A percentile compares a stretch with the other conserved stretches of the same genome.
These are phyloP conservation scores for Prunus mongolica DNA, from an alignment of 306 rosid species.

Conservation along the genomic window DNA sequence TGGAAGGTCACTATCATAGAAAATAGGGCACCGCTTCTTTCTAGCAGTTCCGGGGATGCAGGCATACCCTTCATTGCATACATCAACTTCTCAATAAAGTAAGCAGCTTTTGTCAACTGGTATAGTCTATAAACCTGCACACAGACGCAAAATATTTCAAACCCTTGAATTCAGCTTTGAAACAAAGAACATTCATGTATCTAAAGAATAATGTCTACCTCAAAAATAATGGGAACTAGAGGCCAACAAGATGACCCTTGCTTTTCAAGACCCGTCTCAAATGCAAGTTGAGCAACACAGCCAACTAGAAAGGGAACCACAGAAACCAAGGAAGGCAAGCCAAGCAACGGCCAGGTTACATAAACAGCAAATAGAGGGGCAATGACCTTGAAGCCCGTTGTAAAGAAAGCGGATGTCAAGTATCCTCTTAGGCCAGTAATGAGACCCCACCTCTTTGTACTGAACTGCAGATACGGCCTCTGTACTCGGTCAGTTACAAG, in stretches of 20 bases:
- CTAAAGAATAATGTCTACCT: slow-evolving; percentile 34
- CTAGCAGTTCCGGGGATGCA: slow-evolving; percentile 44
- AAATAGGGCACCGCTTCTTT: slow-evolving; percentile 62
- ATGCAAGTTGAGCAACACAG: slow-evolving; percentile 54
- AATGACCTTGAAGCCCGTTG: slow-evolving; percentile 63
- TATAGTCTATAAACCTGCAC: slow-evolving; percentile 70
- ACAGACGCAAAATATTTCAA: slow-evolving; percentile 10
- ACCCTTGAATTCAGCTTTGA: neutral
- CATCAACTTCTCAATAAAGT: slow-evolving; percentile 59
- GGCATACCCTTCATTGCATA: slow-evolving; percentile 52
- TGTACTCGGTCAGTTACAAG: slow-evolving; percentile 70
- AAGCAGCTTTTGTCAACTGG: slow-evolving; percentile 74
- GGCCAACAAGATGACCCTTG: slow-evolving; percentile 78
- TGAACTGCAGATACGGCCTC: slow-evolving; percentile 81
- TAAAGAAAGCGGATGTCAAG: slow-evolving; percentile 53
- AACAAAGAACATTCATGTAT: neutral
- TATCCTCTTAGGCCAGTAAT: slow-evolving; percentile 92
- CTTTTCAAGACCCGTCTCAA: slow-evolving; percentile 48
- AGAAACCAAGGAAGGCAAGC: slow-evolving; percentile 51
- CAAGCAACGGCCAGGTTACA: slow-evolving; percentile 60
- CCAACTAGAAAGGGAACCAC: slow-evolving; percentile 65
- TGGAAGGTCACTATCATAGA: slow-evolving; percentile 60
- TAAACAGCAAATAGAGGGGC: slow-evolving; percentile 51
- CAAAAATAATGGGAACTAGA: slow-evolving; percentile 72
- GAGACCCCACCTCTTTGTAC: slow-evolving; percentile 92